A percentile compares a stretch with the other conserved stretches of the same genome.
These are phyloP conservation scores for Apiotrichum sp. DNA, from an alignment of 1,284 basidiomycete genomes.

Conservation along the genomic window DNA sequence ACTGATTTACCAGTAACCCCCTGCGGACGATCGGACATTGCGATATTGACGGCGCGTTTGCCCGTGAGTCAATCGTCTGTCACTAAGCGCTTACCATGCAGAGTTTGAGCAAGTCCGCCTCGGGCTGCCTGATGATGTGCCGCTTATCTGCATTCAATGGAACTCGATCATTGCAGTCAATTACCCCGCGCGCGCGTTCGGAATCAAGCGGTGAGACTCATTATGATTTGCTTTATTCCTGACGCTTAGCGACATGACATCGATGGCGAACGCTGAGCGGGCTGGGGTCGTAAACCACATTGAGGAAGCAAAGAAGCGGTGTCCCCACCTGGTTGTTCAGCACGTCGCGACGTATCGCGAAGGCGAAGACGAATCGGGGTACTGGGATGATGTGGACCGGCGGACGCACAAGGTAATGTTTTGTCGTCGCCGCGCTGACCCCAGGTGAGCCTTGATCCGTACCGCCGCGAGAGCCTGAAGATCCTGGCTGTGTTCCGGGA, in stretches of 20 bases:
- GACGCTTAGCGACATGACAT: not conserved
- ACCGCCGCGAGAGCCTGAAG: conserved; percentile 82
- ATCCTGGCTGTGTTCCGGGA: conserved; percentile 82
- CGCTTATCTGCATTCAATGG: conserved; percentile 93
- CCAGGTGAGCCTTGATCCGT: conserved; percentile 89
- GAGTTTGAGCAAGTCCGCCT: conserved; percentile 83
- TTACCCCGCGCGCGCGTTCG: conserved; percentile 85
- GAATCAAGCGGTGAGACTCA: conserved; percentile 60
- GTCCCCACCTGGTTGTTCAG: conserved; percentile 75
- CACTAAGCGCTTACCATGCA: not conserved
- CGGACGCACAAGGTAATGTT: conserved; percentile 80
- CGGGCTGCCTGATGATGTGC: conserved; percentile 61
- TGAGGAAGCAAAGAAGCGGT: conserved; percentile 74
- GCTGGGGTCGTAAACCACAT: conserved; percentile 30
- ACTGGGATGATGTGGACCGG: conserved; percentile 79
- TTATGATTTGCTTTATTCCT: not conserved
- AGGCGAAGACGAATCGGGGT: conserved; percentile 78
- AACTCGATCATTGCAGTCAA: conserved; percentile 83
- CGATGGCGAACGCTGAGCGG: not conserved
- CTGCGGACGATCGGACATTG: conserved; percentile 68
- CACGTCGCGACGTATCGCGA: conserved; percentile 89
- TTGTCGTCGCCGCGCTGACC: not conserved
- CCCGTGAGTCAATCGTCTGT: conserved; percentile 38
- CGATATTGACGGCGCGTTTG: conserved; percentile 90
- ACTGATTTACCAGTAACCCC: conserved; percentile 28